Conservation (phyloP, 345 rosid genomes). For the Populus tremula region DNA sequence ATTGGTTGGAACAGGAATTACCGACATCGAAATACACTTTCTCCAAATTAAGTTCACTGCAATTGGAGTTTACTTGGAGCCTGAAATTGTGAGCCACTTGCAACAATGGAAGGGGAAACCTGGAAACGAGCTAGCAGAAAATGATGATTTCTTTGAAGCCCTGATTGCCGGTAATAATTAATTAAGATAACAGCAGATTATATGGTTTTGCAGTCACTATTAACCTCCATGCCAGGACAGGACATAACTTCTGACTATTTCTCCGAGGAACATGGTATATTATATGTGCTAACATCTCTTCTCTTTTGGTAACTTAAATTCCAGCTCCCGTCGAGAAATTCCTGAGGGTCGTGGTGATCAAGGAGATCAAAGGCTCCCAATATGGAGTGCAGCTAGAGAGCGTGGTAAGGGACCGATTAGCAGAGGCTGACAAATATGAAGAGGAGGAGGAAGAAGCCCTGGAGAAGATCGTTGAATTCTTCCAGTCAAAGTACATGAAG, state of each 20-base stretch:
- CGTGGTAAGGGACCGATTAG: constrained; percentile 78
- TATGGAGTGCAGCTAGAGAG: constrained; percentile 86
- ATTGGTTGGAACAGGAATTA: constrained; percentile 51
- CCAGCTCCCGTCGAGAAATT: constrained; percentile 70
- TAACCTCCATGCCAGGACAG: too few relatives aligned
- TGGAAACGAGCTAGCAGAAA: constrained; percentile 50
- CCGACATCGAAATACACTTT: constrained; percentile 90
- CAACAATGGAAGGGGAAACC: constrained; percentile 75
- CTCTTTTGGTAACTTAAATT: background rate
- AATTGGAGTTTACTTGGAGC: constrained; percentile 82
- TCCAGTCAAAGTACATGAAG: constrained; percentile 86
- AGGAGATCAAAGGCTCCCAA: constrained; percentile 92
- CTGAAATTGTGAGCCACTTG: constrained; percentile 51
- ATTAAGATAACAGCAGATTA: too few relatives aligned
- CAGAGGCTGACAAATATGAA: constrained; percentile 76
- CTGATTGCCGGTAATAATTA: constrained; percentile 51
- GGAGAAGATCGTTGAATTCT: constrained; percentile 73
- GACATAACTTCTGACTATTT: too few relatives aligned
- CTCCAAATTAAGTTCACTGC: constrained; percentile 94
- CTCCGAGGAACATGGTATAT: too few relatives aligned
- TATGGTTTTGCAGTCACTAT: too few relatives aligned
- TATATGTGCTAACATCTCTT: background rate
- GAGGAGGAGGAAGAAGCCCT: constrained; percentile 86
- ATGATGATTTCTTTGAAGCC: constrained; percentile 82
- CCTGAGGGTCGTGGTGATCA: constrained; percentile 76